Conservation (phyloP, 2,329 filamentous ascomycete genomes). For the Aureobasidium sp. region DNA sequence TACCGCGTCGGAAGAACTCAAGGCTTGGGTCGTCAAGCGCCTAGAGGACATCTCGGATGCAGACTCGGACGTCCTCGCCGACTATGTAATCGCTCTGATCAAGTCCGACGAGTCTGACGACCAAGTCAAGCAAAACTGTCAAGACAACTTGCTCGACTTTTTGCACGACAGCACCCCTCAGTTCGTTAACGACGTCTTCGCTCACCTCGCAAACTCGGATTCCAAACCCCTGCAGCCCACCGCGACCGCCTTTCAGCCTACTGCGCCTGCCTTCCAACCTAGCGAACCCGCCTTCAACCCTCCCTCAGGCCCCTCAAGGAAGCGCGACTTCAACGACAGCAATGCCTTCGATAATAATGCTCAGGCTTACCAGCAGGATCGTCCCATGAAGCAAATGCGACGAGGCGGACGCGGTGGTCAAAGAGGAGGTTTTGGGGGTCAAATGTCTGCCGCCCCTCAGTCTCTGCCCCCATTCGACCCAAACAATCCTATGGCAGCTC, state of each 20-base stretch:
- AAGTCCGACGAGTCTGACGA: slow-evolving; percentile 60
- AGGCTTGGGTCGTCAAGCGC: slow-evolving; percentile 70
- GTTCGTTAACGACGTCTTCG: slow-evolving; percentile 67
- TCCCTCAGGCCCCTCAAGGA: slow-evolving; percentile 37
- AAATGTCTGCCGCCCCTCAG: slow-evolving; percentile 33
- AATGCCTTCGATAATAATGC: slow-evolving; percentile 32
- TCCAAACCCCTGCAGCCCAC: slow-evolving; percentile 8
- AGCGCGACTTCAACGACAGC: slow-evolving; percentile 51
- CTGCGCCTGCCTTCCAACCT: slow-evolving; percentile 3
- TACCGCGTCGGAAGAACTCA: slow-evolving; percentile 52
- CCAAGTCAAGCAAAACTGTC: slow-evolving; percentile 60
- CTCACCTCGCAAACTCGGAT: slow-evolving; percentile 51
- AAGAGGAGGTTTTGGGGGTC: slow-evolving; percentile 18
- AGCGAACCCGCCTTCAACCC: slow-evolving; percentile 20
- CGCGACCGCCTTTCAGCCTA: slow-evolving; percentile 11
- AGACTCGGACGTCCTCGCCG: slow-evolving; percentile 73
- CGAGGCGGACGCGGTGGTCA: slow-evolving; percentile 43
- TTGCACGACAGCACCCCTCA: slow-evolving; percentile 52
- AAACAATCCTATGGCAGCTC: slow-evolving; percentile 54
- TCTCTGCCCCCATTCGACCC: slow-evolving; percentile 51
- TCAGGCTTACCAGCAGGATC: slow-evolving; percentile 30
- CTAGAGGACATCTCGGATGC: slow-evolving; percentile 73
- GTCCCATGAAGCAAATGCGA: slow-evolving; percentile 55
- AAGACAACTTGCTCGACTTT: slow-evolving; percentile 69
- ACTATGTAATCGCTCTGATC: slow-evolving; percentile 74